phyloP scores from a whole-genome alignment of 139 green algal genomes.

The Chloropicon primus region DNA sequence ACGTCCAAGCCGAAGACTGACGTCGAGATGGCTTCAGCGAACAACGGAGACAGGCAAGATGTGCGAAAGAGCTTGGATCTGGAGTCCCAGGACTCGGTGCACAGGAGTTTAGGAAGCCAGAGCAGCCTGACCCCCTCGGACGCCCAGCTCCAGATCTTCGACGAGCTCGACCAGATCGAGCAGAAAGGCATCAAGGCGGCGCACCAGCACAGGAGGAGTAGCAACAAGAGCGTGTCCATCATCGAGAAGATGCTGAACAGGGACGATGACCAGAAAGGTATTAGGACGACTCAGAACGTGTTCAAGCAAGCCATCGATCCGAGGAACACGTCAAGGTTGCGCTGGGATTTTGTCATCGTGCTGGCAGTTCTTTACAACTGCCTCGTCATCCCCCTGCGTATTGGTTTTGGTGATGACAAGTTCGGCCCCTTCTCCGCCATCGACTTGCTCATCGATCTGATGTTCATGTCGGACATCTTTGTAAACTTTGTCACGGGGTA shows the following conservation, averaged over 20 bases:
- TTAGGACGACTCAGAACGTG: neutral
- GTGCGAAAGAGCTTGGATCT: neutral
- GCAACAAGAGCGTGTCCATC: neutral
- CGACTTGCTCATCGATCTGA: neutral
- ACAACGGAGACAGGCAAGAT: neutral
- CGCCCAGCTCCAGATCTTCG: neutral
- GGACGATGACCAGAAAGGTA: neutral
- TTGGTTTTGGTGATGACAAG: slow-evolving; percentile 4
- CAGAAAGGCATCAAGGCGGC: neutral
- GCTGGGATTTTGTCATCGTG: slow-evolving; percentile 7
- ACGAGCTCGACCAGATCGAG: neutral
- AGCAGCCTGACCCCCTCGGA: neutral
- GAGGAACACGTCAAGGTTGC: neutral
- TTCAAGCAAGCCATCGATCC: neutral
- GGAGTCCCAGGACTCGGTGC: neutral
- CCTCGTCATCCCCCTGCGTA: neutral
- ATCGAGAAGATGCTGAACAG: neutral
- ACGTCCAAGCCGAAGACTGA: neutral
- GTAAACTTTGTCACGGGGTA: slow-evolving; percentile 6
- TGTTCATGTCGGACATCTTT: slow-evolving; percentile 5
- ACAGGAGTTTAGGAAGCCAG: neutral
- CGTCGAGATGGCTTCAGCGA: neutral
- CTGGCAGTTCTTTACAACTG: neutral
- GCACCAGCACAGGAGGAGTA: neutral
- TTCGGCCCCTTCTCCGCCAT: neutral